A percentile compares a stretch with the other conserved stretches of the same genome.
Evolutionary conservation across 306 rosid species (phyloP).

Genomic region (Vigna nakashimae): DNA sequence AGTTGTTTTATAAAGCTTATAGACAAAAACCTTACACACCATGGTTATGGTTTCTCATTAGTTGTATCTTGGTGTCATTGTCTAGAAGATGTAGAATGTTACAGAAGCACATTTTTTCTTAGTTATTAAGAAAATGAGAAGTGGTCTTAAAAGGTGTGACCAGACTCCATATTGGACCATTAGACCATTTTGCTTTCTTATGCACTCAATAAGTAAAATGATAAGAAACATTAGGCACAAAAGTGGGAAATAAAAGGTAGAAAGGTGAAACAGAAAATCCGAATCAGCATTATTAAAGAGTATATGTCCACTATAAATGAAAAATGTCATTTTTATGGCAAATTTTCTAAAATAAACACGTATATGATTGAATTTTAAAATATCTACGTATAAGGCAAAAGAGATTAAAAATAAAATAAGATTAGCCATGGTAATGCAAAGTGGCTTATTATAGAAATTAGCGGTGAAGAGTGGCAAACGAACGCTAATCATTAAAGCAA

Average conservation of each 20-base stretch:
- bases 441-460: too few relatives aligned
- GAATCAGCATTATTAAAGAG: conserved; percentile 29
- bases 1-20: background rate
- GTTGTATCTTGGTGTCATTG: background rate
- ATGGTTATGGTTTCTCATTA: background rate
- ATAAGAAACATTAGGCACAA: conserved; percentile 12
- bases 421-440: too few relatives aligned
- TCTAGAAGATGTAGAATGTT: background rate
- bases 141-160: conserved; percentile 45
- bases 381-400: too few relatives aligned
- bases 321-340: background rate
- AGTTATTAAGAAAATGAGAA: conserved; percentile 40
- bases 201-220: conserved; percentile 16
- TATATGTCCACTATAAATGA: conserved; percentile 25
- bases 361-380: background rate
- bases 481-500: too few relatives aligned
- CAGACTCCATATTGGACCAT: conserved; percentile 32
- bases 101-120: conserved; percentile 4
- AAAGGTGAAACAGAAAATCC: background rate
- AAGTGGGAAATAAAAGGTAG: background rate
- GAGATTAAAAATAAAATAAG: too few relatives aligned
- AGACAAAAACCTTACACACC: background rate
- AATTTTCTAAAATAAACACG: conserved; percentile 12
- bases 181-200: conserved; percentile 6
- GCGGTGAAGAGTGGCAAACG: too few relatives aligned